Evolutionary conservation across 202 grass and related monocot genomes (phyloP), one percentile per base, ranked within the genome.

Genomic region (Dendrocalamus latiflorus): DNA sequence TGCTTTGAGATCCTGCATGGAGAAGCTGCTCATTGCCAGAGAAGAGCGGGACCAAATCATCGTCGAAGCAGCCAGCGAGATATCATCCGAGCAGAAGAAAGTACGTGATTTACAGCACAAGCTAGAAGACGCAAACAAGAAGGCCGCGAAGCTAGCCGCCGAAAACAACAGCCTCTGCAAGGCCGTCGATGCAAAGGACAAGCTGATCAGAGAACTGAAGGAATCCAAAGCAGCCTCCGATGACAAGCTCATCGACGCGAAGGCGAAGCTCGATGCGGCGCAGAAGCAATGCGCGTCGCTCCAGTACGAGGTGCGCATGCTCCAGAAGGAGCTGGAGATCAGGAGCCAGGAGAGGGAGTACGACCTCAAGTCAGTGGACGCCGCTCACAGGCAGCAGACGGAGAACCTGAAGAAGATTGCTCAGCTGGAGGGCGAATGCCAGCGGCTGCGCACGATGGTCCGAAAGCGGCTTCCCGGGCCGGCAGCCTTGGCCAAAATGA

Each of bases 281-380:
- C 86, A 87, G 84, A 98, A 88, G 83, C 88, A 91, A 81, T 69
- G 47, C 64, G 58, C 57, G 24, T 91, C 91, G 53, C 69, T 98
- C 21, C 83, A 85, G 90, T 98, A 91, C 75, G 95, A 98, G 85
- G 84, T 93, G 51, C 88, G 84, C 45, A 88, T 98, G 78, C 87
- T 92, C 1, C 88, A 92, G 75, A 93, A 93, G 85, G 90, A 94
- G 85, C 86, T 98, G 43, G 95, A 98, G 83, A 90, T 95, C 84
- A 72, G 95, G 8, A 82, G 70, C 79, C 81, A 93, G 86, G 95
- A 98, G 86, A 85, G 91, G 57, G 87, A 93, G 69, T 94, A 93
- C 83, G 90, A 92, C 79, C 86, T 91, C 70, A 91, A 60, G 65
- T 93, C 95, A 62, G 89, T 58, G 47, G 90, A 98, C 42, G 92